Evolutionary conservation across 257 asterid genomes (phyloP).

Genomic region (Ophiorrhiza pumila): DNA sequence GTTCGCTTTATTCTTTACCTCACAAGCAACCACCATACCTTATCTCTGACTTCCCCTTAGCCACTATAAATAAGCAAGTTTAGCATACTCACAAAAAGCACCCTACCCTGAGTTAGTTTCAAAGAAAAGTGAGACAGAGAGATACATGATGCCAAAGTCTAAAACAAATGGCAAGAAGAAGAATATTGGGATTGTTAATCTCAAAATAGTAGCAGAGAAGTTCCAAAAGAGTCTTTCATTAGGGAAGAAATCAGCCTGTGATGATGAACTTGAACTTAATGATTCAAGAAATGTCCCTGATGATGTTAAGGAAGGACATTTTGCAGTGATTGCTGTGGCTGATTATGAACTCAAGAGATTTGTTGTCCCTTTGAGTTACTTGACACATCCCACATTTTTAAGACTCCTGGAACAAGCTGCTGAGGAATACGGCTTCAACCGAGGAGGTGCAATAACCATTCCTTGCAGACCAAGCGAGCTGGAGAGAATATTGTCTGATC

Average conservation of each 20-base stretch:
- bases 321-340: slow-evolving; percentile 36
- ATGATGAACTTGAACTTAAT: slow-evolving; percentile 16
- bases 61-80: slow-evolving; percentile 21
- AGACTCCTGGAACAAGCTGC: slow-evolving; percentile 40
- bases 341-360: slow-evolving; percentile 30
- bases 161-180: slow-evolving; percentile 32
- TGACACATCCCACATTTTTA: slow-evolving; percentile 33
- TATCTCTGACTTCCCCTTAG: slow-evolving; percentile 12
- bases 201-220: slow-evolving; percentile 48
- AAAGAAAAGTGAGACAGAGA: not conserved
- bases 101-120: not conserved
- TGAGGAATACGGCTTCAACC: slow-evolving; percentile 45
- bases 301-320: slow-evolving; percentile 53
- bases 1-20: not conserved
- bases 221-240: slow-evolving; percentile 43
- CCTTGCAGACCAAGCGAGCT: slow-evolving; percentile 40
- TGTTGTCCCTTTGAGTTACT: slow-evolving; percentile 30
- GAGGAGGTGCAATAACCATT: slow-evolving; percentile 36
- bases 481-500: slow-evolving; percentile 30
- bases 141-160: slow-evolving; percentile 15
- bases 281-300: slow-evolving; percentile 37
- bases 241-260: slow-evolving; percentile 27
- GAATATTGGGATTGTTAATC: slow-evolving; percentile 34
- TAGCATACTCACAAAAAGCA: slow-evolving; percentile 12
- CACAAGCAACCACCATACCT: slow-evolving; percentile 2